Evolutionary conservation across 2,329 filamentous ascomycete species (phyloP), one percentile per base, ranked within the genome.

Genomic region (Chaetomiaceae sp.): DNA sequence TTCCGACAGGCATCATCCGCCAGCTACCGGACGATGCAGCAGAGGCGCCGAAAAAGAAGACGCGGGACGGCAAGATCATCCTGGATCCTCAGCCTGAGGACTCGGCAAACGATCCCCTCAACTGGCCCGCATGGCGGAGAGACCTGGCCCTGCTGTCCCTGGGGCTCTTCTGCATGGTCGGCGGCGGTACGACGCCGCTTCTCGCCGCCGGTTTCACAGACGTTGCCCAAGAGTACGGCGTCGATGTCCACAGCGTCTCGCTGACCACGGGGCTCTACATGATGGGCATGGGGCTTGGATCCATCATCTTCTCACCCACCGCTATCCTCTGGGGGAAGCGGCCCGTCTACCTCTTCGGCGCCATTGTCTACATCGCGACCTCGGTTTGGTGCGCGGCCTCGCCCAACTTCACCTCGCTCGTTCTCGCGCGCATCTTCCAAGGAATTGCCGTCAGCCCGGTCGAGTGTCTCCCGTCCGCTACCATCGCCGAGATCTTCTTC

Each of bases 401-500:
- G 3, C 88, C 87, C 0, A 89, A 77, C 62, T 96, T 92, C 66
- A 69, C 79, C 1, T 95, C 90, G 9, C 77, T 97, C 34, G 76
- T 95, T 6, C 69, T 91, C 8, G 92, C 90, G 23, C 81, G 92
- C 50, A 84, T 97, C 44, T 87, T 96, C 57, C 89, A 95, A 69
- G 94, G 92, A 3, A 76, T 96, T 9, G 87, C 91, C 0, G 85
- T 96, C 45, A 94, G 89, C 60, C 90, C 91, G 0, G 89, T 96
- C 8, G 92, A 97, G 69, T 95, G 91, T 65, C 78, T 97, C 27
- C 92, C 92, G 0, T 95, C 90, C 4, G 91, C 92, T 15, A 96
- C 91, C 0, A 92, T 97, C 64, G 91, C 91, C 3, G 92, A 97
- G 69, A 96, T 97, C 56, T 97, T 91, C 74, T 96, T 96, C 66